Base-by-base conservation (phyloP, 2,329 filamentous ascomycete species). In the Colletotrichum magnum region DNA sequence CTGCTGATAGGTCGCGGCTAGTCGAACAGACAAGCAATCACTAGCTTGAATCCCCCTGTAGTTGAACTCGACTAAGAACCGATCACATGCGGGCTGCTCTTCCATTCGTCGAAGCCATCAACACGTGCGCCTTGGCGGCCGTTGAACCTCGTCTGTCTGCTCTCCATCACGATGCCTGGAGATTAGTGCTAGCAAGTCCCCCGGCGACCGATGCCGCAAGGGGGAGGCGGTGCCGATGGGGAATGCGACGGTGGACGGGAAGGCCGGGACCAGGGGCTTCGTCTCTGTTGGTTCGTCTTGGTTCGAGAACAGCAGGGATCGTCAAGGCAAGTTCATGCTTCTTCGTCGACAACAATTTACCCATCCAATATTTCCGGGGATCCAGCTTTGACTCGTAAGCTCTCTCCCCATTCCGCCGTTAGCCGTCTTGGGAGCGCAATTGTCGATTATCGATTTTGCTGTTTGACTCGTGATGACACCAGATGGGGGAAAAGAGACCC, bases 141-240 rank as follows among this genome's bases (percentile, higher is more conserved):
- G 24, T 47, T 36, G 36, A 39, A 62, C 50, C 0, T 16, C 26
- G 13, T 15, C 13, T 43, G n/a, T n/a, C n/a, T n/a, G 32, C 41
- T 43, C 41, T n/a, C 36, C 26, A 43, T 10, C 32, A 36, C 32
- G 48, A 62, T 15, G 53, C 47, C 24, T 54, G 59, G 39, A 41
- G 36, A 62, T 53, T 43, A 21, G 36, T 12, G 16, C 18, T 41
- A 24, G 21, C 58, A 24, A 2, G 21, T 24, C 21, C 21, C 21
- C 21, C 21, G 45, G 47, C 52, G 18, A 58, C 41, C n/a, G 50
- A 59, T 59, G 12, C 61, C 61, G 48, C 24, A 56, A 56, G 28
- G 6, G 60, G 61, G 54, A 60, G 66, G 61, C 54, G 56, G 48
- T 69, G 66, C 56, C 54, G 61, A 59, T 54, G n/a, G 24, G 53